Percentiles rank a stretch among this genome's conserved stretches.
These are phyloP conservation scores for Yamadazyma taylorii DNA, from an alignment of 1,139 yeast genomes.

Conservation along the genomic window DNA sequence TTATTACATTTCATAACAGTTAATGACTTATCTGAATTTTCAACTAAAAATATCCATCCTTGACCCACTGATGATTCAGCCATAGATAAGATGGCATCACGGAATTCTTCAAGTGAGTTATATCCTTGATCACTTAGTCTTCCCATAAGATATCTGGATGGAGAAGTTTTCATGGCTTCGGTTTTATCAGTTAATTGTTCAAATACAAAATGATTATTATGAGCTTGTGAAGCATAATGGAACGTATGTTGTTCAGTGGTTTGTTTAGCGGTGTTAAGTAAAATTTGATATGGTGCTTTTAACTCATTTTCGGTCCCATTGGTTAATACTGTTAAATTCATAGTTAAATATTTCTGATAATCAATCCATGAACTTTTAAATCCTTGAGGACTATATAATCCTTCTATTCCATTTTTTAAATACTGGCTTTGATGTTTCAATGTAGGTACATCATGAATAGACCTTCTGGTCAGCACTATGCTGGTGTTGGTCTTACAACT, in stretches of 20 bases:
- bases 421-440: constrained; percentile 44
- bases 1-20: constrained; percentile 67
- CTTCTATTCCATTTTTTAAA: constrained; percentile 59
- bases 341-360: constrained; percentile 69
- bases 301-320: constrained; percentile 80
- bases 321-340: constrained; percentile 70
- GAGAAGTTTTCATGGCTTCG: constrained; percentile 38
- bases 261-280: constrained; percentile 70
- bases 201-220: constrained; percentile 87
- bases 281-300: constrained; percentile 73
- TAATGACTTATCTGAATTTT: constrained; percentile 65
- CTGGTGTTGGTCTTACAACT: constrained; percentile 7
- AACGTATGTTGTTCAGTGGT: constrained; percentile 70
- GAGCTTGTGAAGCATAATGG: constrained; percentile 89
- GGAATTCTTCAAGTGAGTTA: constrained; percentile 51
- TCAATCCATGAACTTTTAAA: constrained; percentile 78
- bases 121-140: constrained; percentile 40
- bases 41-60: constrained; percentile 91
- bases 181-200: constrained; percentile 54
- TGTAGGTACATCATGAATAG: constrained; percentile 66
- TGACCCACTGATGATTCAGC: constrained; percentile 62
- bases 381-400: constrained; percentile 68
- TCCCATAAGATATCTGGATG: constrained; percentile 50
- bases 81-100: constrained; percentile 49
- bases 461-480: constrained; percentile 21